Evolutionary conservation across 805 yeast species (phyloP).

Genomic region (Saturnispora sekii): DNA sequence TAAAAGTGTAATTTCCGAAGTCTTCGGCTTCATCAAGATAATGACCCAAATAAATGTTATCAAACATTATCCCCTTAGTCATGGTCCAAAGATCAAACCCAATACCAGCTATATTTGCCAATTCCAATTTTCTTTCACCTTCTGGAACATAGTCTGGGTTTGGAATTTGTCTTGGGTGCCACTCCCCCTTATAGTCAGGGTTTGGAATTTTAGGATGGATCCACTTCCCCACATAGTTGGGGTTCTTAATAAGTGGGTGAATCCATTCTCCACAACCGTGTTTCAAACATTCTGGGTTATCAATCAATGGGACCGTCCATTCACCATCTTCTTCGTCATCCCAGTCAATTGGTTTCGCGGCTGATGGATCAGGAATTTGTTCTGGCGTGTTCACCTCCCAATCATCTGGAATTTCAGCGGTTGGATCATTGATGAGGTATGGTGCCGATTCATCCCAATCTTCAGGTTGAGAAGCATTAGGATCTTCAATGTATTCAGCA

Average conservation of each 20-base stretch:
- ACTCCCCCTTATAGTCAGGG: constrained; percentile 71
- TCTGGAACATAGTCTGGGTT: constrained; percentile 53
- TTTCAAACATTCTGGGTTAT: constrained; percentile 62
- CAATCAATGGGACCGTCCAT: constrained; percentile 64
- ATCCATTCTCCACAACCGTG: constrained; percentile 81
- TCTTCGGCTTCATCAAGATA: constrained; percentile 75
- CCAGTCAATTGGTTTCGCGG: constrained; percentile 69
- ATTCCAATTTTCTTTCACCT: constrained; percentile 18
- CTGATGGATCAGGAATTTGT: constrained; percentile 58
- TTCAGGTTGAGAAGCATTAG: constrained; percentile 57
- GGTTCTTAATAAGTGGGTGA: constrained; percentile 58
- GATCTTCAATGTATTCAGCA: constrained; percentile 55
- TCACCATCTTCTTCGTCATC: constrained; percentile 84
- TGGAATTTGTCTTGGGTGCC: constrained; percentile 56
- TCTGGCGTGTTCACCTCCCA: constrained; percentile 65
- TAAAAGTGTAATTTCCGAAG: constrained; percentile 70
- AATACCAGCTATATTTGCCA: constrained; percentile 60
- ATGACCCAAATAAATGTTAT: constrained; percentile 80
- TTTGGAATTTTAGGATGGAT: constrained; percentile 54
- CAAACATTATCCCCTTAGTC: constrained; percentile 64
- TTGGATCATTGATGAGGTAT: constrained; percentile 53
- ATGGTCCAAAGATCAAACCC: constrained; percentile 91
- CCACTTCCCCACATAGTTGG: constrained; percentile 75
- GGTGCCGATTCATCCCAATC: constrained; percentile 80
- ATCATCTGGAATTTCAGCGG: constrained; percentile 56